Evolutionary conservation across 1,284 basidiomycete species (phyloP), one percentile per base, ranked within the genome.

Genomic region (Malassezia brasiliensis): DNA sequence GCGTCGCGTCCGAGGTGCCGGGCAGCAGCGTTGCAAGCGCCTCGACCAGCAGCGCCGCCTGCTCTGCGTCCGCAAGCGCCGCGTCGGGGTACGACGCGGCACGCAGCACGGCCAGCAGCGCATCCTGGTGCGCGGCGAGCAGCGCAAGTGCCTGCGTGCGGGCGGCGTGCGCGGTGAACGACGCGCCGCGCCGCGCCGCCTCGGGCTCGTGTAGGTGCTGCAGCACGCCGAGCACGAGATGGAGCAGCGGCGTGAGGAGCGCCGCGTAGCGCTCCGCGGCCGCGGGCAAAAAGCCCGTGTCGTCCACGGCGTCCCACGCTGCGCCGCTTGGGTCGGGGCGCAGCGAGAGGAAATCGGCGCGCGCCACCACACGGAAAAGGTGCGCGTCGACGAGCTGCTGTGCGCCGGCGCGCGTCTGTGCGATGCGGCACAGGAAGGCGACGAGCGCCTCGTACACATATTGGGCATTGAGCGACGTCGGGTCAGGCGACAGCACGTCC

Each of bases 381-480:
- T 86, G 85, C 3, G 84, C 82, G 58, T 91, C 89, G 8, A 96
- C 76, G 25, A 96, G 77, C 47, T 85, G 82, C 69, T 94, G 90
- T 0, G 90, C 88, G 2, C 91, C 91, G 60, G 81, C 78, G 44
- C 86, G 79, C 0, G 83, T 86, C 67, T 89, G 84, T 0, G 88
- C 84, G 76, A 96, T 82, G 30, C 88, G 82, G 28, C 86, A 82
- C 53, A 96, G 83, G 62, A 94, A 79, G 0, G 88, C 86, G 81
- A 94, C 84, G 76, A 91, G 90, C 14, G 90, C 83, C 75, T 96
- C 93, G 69, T 93, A 96, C 14, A 96, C 88, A 76, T 94, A 96
- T 44, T 93, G 79, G 0, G 88, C 81, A 68, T 96, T 93, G 19
- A 98, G 77, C 60, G 89, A 87, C 87, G 88, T 86, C 47, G 90